Conservation (phyloP, 768 basidiomycete species). For the Panus rudis region DNA sequence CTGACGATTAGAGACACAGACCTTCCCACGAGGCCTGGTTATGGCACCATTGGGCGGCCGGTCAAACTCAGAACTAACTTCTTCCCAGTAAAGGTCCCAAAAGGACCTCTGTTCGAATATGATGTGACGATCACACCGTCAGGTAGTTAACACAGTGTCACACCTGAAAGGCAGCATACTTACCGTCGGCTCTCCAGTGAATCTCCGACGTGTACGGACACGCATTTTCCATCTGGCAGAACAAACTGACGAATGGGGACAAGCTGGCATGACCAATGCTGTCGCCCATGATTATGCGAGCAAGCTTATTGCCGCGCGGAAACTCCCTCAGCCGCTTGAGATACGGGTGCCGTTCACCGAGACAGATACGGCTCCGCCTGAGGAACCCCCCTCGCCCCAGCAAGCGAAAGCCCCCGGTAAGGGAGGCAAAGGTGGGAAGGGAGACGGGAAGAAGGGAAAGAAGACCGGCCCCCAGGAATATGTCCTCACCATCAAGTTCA, state of each 20-base stretch:
- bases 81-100: conserved; percentile 42
- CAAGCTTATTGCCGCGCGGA: conserved; percentile 36
- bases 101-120: conserved; percentile 42
- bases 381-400: conserved; percentile 13
- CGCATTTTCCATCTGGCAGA: conserved; percentile 47
- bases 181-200: conserved; percentile 14
- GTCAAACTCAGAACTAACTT: conserved; percentile 48
- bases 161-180: neutral
- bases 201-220: conserved; percentile 33
- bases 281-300: conserved; percentile 44
- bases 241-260: conserved; percentile 31
- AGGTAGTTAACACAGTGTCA: conserved; percentile 5
- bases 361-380: conserved; percentile 31
- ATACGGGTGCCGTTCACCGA: conserved; percentile 37
- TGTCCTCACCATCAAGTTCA: conserved; percentile 36
- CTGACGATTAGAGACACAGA: conserved; percentile 22
- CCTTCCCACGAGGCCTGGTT: conserved; percentile 43
- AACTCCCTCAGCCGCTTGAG: conserved; percentile 34
- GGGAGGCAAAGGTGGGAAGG: conserved; percentile 14
- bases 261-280: conserved; percentile 31
- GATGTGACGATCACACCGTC: conserved; percentile 36
- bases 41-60: conserved; percentile 33
- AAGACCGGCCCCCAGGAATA: conserved; percentile 29
- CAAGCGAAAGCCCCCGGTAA: conserved; percentile 4
- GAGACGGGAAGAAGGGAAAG: conserved; percentile 22